These are phyloP conservation scores for Edaphochlamys debaryana DNA, from an alignment of 139 green algal genomes.

Conservation along the genomic window DNA sequence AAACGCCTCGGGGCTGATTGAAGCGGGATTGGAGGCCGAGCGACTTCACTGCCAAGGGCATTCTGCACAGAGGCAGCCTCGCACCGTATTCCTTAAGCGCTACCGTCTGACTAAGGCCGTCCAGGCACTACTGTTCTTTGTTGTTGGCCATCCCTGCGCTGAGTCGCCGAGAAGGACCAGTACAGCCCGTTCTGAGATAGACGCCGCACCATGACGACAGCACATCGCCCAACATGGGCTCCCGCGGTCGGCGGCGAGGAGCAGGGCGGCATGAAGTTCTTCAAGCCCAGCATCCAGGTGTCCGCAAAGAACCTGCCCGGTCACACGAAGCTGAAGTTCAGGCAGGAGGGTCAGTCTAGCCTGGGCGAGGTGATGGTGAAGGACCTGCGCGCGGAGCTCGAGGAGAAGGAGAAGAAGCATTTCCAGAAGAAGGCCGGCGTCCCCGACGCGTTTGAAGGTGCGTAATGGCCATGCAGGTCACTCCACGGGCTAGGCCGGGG, in stretches of 20 bases:
- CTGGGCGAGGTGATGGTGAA: conserved; percentile 55
- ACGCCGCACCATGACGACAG: conserved; percentile 81
- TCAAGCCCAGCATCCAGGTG: conserved; percentile 67
- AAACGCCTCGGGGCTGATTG: too few relatives aligned
- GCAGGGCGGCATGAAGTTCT: conserved; percentile 85
- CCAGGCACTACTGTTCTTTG: too few relatives aligned
- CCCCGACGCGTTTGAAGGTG: conserved; percentile 89
- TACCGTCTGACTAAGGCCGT: too few relatives aligned
- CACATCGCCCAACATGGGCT: conserved; percentile 89
- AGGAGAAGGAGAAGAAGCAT: conserved; percentile 86
- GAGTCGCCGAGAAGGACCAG: too few relatives aligned
- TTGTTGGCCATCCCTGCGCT: too few relatives aligned
- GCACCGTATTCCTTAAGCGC: too few relatives aligned
- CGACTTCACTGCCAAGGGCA: too few relatives aligned
- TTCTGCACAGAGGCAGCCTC: too few relatives aligned
- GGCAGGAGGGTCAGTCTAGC: conserved; percentile 74
- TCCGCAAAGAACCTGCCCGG: conserved; percentile 78
- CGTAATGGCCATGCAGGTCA: too few relatives aligned
- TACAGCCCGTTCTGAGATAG: too few relatives aligned
- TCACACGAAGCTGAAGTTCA: conserved; percentile 88
- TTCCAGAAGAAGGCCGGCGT: conserved; percentile 67
- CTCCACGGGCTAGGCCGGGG: too few relatives aligned
- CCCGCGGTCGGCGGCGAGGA: conserved; percentile 88
- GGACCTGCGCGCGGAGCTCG: conserved; percentile 78
- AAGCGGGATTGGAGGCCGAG: too few relatives aligned